Evolutionary conservation across 208 protist genomes (phyloP).

Genomic region (Acanthamoeba triangularis): DNA sequence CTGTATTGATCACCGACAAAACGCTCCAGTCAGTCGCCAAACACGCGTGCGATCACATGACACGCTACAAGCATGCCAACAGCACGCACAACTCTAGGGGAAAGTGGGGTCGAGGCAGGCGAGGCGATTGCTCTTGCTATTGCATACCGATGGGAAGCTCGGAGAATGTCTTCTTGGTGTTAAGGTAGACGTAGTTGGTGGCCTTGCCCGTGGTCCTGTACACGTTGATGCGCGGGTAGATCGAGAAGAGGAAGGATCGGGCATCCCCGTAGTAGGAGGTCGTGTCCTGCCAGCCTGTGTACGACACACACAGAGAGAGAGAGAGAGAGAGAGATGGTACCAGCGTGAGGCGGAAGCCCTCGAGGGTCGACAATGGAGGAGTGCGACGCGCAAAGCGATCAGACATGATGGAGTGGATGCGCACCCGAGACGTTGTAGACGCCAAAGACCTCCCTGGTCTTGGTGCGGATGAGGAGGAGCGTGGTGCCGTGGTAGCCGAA

Average conservation of each 20-base stretch:
- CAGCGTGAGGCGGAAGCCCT: neutral
- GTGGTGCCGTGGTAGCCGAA: slow-evolving; percentile 68
- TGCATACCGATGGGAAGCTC: slow-evolving; percentile 41
- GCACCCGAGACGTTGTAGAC: slow-evolving; percentile 50
- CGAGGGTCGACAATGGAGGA: too few species aligned
- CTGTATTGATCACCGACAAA: neutral
- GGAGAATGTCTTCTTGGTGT: slow-evolving; percentile 76
- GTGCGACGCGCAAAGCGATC: neutral
- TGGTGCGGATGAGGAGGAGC: slow-evolving; percentile 59
- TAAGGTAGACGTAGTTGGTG: slow-evolving; percentile 68
- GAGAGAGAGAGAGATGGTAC: too few species aligned
- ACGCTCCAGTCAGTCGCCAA: neutral
- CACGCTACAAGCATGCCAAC: neutral
- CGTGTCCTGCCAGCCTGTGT: slow-evolving; percentile 65
- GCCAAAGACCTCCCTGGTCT: slow-evolving; percentile 27
- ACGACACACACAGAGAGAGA: too few species aligned
- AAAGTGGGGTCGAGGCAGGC: too few species aligned
- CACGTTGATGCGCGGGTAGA: slow-evolving; percentile 37
- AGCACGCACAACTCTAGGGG: too few species aligned
- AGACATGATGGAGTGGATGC: too few species aligned
- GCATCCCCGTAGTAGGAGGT: slow-evolving; percentile 54
- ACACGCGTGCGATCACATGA: neutral
- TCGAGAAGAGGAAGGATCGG: slow-evolving; percentile 35
- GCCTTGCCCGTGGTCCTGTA: slow-evolving; percentile 70
- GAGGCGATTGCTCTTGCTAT: too few species aligned